Conservation (phyloP, 305 asterid genomes). For the Fraxinus xanthoxyloides region DNA sequence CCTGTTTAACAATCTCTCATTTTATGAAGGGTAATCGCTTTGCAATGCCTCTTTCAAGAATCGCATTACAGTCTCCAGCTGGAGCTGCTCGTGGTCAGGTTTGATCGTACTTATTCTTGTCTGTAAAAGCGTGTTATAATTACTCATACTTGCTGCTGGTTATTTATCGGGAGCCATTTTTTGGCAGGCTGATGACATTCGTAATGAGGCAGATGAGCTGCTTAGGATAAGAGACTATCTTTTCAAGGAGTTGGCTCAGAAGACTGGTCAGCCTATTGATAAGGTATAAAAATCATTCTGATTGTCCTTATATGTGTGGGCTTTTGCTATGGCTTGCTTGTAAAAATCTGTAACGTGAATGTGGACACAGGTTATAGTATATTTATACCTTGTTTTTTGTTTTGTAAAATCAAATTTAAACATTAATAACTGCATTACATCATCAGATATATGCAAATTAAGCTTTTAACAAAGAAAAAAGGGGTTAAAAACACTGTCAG, state of each 20-base stretch:
- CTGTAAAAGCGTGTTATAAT: background rate
- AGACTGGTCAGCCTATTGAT: conserved; percentile 85
- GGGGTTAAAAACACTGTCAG: background rate
- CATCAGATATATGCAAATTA: background rate
- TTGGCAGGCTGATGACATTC: conserved; percentile 82
- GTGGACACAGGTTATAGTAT: background rate
- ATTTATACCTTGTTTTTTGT: background rate
- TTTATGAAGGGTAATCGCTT: conserved; percentile 63
- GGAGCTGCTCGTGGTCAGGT: conserved; percentile 99
- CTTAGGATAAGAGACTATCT: conserved; percentile 87
- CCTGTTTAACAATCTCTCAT: conserved; percentile 10
- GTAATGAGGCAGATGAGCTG: conserved; percentile 84
- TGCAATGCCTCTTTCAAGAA: conserved; percentile 78
- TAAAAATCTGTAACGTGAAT: background rate
- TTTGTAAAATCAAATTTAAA: background rate
- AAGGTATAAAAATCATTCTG: conserved; percentile 45
- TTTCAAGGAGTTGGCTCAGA: conserved; percentile 82
- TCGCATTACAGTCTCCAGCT: conserved; percentile 81
- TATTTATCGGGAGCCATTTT: background rate
- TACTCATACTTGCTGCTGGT: conserved; percentile 12
- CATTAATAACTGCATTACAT: background rate
- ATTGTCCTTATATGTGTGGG: background rate
- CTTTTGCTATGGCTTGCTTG: conserved; percentile 9
- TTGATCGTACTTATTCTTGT: conserved; percentile 11
- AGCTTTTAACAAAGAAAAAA: background rate